Base-by-base conservation (phyloP, 768 basidiomycete species). In the Termitomyces sp. region DNA sequence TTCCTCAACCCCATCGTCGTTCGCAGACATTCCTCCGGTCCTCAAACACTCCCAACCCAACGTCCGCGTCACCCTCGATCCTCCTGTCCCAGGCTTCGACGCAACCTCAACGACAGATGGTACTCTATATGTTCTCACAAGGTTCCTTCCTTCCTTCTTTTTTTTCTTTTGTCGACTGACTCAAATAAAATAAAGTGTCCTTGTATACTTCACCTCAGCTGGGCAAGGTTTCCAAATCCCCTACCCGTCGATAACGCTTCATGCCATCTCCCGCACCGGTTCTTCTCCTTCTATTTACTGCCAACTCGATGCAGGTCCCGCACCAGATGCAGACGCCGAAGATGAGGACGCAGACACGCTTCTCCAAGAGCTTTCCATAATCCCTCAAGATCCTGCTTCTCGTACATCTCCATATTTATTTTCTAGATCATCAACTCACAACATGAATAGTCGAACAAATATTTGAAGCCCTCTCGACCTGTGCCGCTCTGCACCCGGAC, bases 201-300 rank as follows among this genome's bases (percentile, higher is more conserved):
- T 97, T 41, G 83, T 84, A 3, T 96, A 91, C 80, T 82, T 91
- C 73, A 36, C 55, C 36, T 4, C 36, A 14, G 14, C 36, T 5
- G 36, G 36, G 14, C 36, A 38, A 52, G 50, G 50, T 8, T 52
- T 52, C 72, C 85, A 90, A 63, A 83, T 98, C 68, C 79, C 87
- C 58, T 98, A 96, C 71, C 93, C 92, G 10, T 78, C 88, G 5
- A 91, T 99, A 68, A 96, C 93, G 1, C 82, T 99, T 2, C 97
- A 99, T 66, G 97, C 97, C 28, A 82, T 95, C 56, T 92, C 94
- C 0, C 87, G 93, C 48, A 79, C 82, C 3, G 82, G 50, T 23
- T 4, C 50, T 9, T 79, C 78, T 0, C 86, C 91, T 4, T 88
- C 85, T 7, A 82, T 98, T 69, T 98, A 98, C 72, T 97, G 95